Base-by-base conservation (phyloP, 768 basidiomycete species). In the Dioszegia aurantiaca region DNA sequence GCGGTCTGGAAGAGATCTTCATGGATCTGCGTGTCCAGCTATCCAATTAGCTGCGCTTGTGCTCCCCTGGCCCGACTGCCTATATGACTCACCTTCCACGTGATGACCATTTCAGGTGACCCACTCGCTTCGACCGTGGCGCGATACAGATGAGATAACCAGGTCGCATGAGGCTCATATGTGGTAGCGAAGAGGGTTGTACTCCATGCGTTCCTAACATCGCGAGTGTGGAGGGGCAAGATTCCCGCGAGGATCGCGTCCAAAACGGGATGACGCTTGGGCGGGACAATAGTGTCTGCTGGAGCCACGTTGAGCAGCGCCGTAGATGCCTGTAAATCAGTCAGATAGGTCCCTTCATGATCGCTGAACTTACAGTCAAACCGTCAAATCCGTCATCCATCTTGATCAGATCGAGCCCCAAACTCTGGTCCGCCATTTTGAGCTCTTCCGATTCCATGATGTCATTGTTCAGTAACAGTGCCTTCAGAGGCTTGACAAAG, bases 1-100 rank as follows among this genome's bases (percentile, higher is more conserved):
- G 72, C 65, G 6, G 72, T 70, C 23, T 64, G 69, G 54, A 73
- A 73, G 11, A 73, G 56, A 5, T 68, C 69, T 41, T 54, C 60
- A 53, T 73, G 69, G 19, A 73, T 57, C 26, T 60, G 44, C 6
- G 53, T 46, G 12, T 69, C 72, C 28, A 73, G 65, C 72, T 73
- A 37, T n/a, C 19, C 11, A 42, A 51, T 59, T 19, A 61, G 64
- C 42, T n/a, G n/a, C n/a, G n/a, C n/a, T n/a, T n/a, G n/a, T n/a
- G n/a, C n/a, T n/a, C n/a, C n/a, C n/a, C n/a, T n/a, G n/a, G 19
- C 4, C 24, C 30, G 17, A 52, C 37, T 16, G 14, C 14, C 8
- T 33, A 33, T 16, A 31, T 42, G 12, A 59, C 70, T 48, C 30
- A 70, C 71, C 39, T 64, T 67, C 2, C 61, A 56, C 14, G 65